Evolutionary conservation across 768 basidiomycete genomes (phyloP).

Genomic region (Macrolepiota fuliginosa): DNA sequence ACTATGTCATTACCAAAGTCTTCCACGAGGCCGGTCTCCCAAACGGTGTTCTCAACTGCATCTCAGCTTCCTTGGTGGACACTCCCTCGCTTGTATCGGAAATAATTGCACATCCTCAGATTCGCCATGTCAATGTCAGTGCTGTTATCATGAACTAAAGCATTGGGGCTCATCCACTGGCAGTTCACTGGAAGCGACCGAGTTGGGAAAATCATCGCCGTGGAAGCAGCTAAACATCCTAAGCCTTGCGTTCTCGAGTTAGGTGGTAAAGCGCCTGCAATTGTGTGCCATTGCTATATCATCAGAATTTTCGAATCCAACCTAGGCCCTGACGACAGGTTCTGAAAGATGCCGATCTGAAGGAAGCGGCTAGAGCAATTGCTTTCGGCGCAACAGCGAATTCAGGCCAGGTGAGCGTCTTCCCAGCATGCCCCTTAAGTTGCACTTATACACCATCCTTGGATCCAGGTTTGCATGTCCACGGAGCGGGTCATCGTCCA

Average conservation of each 20-base stretch:
- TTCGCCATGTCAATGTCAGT: slow-evolving; percentile 52
- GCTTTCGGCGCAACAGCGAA: slow-evolving; percentile 40
- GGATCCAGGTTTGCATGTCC: slow-evolving; percentile 50
- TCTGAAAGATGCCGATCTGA: slow-evolving; percentile 49
- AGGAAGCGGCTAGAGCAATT: slow-evolving; percentile 50
- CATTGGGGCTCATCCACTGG: neutral
- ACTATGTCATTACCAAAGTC: slow-evolving; percentile 42
- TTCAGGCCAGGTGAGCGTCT: slow-evolving; percentile 36
- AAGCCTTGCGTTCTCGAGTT: slow-evolving; percentile 58
- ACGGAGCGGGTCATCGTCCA: slow-evolving; percentile 57
- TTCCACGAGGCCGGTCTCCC: slow-evolving; percentile 62
- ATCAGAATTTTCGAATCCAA: neutral
- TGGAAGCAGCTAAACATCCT: slow-evolving; percentile 51
- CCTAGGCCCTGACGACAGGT: slow-evolving; percentile 29
- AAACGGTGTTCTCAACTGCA: slow-evolving; percentile 53
- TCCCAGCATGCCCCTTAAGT: too few species aligned
- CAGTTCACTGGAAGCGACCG: slow-evolving; percentile 58
- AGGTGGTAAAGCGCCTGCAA: slow-evolving; percentile 51
- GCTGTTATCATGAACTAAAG: neutral
- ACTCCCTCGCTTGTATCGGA: slow-evolving; percentile 44
- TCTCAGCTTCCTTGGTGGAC: slow-evolving; percentile 43
- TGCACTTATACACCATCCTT: neutral
- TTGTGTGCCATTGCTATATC: slow-evolving; percentile 32
- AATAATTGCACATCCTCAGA: slow-evolving; percentile 52
- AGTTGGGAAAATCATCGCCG: slow-evolving; percentile 51